These are phyloP conservation scores for Monosporascus sp. DNA, from an alignment of 2,329 filamentous ascomycete species.

Conservation along the genomic window DNA sequence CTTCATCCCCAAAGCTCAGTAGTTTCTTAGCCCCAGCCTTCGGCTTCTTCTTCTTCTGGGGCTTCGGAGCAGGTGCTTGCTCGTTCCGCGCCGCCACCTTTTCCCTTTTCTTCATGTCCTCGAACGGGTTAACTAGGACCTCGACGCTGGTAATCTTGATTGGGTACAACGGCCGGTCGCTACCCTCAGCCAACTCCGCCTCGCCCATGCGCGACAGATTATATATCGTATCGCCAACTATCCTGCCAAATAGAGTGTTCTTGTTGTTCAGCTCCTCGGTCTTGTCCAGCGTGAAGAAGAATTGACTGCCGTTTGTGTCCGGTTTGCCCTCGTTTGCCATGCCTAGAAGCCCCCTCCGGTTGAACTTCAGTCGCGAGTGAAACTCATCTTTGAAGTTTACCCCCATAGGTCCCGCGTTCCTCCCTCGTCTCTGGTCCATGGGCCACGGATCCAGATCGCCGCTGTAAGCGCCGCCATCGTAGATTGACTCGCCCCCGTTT, in stretches of 20 bases:
- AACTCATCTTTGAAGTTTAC: slow-evolving; percentile 77
- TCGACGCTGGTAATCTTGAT: slow-evolving; percentile 71
- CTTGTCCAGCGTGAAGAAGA: slow-evolving; percentile 89
- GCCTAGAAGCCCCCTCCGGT: slow-evolving; percentile 81
- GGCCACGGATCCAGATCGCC: slow-evolving; percentile 68
- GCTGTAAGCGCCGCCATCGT: slow-evolving; percentile 74
- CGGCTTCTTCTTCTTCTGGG: slow-evolving; percentile 61
- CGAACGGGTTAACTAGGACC: slow-evolving; percentile 75
- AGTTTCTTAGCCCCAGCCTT: slow-evolving; percentile 67
- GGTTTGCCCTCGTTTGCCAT: slow-evolving; percentile 84
- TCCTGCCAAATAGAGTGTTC: slow-evolving; percentile 89
- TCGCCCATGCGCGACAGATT: slow-evolving; percentile 93
- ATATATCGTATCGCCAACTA: slow-evolving; percentile 93
- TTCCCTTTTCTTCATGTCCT: slow-evolving; percentile 69
- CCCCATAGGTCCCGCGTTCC: slow-evolving; percentile 54
- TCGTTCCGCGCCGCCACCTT: slow-evolving; percentile 47
- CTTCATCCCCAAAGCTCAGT: slow-evolving; percentile 72
- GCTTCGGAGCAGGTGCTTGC: slow-evolving; percentile 39
- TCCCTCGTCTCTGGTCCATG: slow-evolving; percentile 58
- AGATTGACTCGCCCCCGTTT: slow-evolving; percentile 86
- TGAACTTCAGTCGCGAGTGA: slow-evolving; percentile 88
- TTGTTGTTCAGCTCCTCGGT: slow-evolving; percentile 80
- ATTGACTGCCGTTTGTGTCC: slow-evolving; percentile 88
- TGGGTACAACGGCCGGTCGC: slow-evolving; percentile 80
- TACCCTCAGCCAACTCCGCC: slow-evolving; percentile 70